phyloP scores from a whole-genome alignment of 1,284 basidiomycete genomes.

The Boletus hoseneyae region DNA sequence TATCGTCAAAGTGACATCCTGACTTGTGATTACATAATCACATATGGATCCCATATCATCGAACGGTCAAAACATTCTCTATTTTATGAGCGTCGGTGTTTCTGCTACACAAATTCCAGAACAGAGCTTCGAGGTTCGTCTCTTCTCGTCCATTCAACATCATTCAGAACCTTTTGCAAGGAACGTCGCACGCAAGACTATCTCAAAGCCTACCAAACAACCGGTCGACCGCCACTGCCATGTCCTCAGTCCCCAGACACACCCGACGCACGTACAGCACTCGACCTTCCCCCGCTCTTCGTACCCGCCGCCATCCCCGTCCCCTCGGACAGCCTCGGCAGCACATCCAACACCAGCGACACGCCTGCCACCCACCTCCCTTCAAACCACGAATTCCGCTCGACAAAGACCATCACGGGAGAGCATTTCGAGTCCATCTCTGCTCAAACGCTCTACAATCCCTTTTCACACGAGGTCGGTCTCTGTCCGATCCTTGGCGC shows the following conservation, averaged over 20 bases:
- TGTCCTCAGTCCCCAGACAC: constrained; percentile 36
- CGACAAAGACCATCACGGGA: constrained; percentile 12
- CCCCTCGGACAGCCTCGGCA: constrained; percentile 1
- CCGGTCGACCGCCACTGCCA: constrained; percentile 34
- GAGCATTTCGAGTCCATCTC: constrained; percentile 33
- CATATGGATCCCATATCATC: constrained; percentile 9
- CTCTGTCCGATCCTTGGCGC: too few relatives aligned
- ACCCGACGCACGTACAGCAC: constrained; percentile 30
- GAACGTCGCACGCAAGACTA: constrained; percentile 40
- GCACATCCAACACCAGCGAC: constrained; percentile 5
- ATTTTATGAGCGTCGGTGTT: constrained; percentile 30
- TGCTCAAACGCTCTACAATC: constrained; percentile 30
- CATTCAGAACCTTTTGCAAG: constrained; percentile 20
- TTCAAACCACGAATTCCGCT: constrained; percentile 31
- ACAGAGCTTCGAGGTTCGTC: constrained; percentile 30
- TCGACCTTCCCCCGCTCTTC: constrained; percentile 38
- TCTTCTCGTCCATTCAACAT: background rate
- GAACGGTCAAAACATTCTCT: constrained; percentile 17
- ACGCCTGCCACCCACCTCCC: constrained; percentile 20
- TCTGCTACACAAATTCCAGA: constrained; percentile 15
- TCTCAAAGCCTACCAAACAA: constrained; percentile 33
- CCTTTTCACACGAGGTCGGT: constrained; percentile 40
- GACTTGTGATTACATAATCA: constrained; percentile 22
- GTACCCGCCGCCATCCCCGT: constrained; percentile 29
- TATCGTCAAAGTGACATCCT: too few relatives aligned